Evolutionary conservation across 768 basidiomycete genomes (phyloP).

Genomic region (Lepiota subincarnata): DNA sequence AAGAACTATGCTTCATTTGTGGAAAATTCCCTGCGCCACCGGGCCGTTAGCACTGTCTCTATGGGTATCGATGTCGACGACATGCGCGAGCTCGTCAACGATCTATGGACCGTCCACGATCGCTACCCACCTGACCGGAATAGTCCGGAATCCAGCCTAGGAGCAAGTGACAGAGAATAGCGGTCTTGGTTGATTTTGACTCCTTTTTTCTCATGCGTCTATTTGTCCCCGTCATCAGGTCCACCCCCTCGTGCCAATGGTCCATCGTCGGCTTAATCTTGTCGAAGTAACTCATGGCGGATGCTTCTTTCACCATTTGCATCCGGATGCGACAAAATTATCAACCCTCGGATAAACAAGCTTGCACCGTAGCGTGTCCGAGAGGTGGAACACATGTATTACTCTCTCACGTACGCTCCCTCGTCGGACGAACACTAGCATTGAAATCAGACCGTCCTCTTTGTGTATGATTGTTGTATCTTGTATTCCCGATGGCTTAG

Average conservation of each 20-base stretch:
- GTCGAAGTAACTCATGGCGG: neutral
- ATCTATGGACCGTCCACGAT: slow-evolving; percentile 59
- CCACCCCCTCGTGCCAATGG: neutral
- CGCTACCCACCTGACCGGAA: slow-evolving; percentile 26
- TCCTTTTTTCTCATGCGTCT: slow-evolving; percentile 1
- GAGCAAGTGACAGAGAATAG: slow-evolving; percentile 15
- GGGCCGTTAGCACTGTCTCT: slow-evolving; percentile 26
- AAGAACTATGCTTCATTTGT: slow-evolving; percentile 48
- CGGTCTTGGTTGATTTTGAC: neutral
- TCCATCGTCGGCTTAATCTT: slow-evolving; percentile 1
- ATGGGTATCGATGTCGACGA: slow-evolving; percentile 52
- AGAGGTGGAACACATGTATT: too few relatives aligned
- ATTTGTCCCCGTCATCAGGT: slow-evolving; percentile 4
- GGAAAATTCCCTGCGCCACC: slow-evolving; percentile 39
- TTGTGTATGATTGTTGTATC: too few relatives aligned
- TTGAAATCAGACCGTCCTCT: too few relatives aligned
- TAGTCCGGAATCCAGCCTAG: slow-evolving; percentile 17
- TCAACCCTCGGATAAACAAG: too few relatives aligned
- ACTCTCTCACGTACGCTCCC: too few relatives aligned
- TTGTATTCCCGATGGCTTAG: too few relatives aligned
- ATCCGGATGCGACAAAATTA: neutral
- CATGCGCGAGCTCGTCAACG: slow-evolving; percentile 49
- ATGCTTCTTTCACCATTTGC: neutral
- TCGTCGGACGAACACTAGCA: too few relatives aligned
- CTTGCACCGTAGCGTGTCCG: too few relatives aligned